Conservation (phyloP, 139 green algal genomes). For the Pedinophyceae sp. region DNA sequence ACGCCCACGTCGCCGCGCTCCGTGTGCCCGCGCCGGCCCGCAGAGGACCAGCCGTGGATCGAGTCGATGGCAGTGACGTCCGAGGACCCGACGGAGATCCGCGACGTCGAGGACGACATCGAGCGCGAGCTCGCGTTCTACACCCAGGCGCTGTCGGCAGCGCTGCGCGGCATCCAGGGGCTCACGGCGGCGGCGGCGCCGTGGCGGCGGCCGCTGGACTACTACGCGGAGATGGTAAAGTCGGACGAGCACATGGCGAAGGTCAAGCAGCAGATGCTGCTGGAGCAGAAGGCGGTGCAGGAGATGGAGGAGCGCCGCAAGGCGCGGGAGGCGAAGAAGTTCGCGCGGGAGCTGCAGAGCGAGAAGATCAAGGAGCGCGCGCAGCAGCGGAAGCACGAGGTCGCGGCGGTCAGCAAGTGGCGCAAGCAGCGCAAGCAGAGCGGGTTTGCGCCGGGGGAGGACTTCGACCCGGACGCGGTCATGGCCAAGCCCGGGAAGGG, state of each 20-base stretch:
- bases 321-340: slow-evolving; percentile 78
- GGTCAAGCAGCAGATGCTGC: slow-evolving; percentile 74
- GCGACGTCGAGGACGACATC: slow-evolving; percentile 75
- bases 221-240: slow-evolving; percentile 98
- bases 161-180: slow-evolving; percentile 38
- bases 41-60: too few relatives aligned
- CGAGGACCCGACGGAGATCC: slow-evolving; percentile 10
- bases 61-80: slow-evolving; percentile 25
- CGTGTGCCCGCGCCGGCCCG: too few relatives aligned
- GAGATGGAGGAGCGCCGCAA: slow-evolving; percentile 36
- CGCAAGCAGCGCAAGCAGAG: slow-evolving; percentile 42
- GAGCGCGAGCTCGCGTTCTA: slow-evolving; percentile 84
- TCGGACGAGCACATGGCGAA: slow-evolving; percentile 84
- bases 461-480: not conserved
- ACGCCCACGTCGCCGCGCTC: too few relatives aligned
- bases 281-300: slow-evolving; percentile 65
- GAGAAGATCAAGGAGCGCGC: slow-evolving; percentile 67
- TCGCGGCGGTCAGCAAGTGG: slow-evolving; percentile 63
- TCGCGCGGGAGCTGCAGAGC: slow-evolving; percentile 73
- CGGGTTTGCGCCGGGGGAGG: slow-evolving; percentile 12
- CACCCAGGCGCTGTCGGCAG: slow-evolving; percentile 62
- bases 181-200: slow-evolving; percentile 44
- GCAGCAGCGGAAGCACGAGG: slow-evolving; percentile 64
- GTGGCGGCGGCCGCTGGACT: slow-evolving; percentile 76
- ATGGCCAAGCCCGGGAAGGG: slow-evolving; percentile 49